Evolutionary conservation across 2,329 filamentous ascomycete genomes (phyloP).

Genomic region (Ophiocordyceps camponoti-leonardi): DNA sequence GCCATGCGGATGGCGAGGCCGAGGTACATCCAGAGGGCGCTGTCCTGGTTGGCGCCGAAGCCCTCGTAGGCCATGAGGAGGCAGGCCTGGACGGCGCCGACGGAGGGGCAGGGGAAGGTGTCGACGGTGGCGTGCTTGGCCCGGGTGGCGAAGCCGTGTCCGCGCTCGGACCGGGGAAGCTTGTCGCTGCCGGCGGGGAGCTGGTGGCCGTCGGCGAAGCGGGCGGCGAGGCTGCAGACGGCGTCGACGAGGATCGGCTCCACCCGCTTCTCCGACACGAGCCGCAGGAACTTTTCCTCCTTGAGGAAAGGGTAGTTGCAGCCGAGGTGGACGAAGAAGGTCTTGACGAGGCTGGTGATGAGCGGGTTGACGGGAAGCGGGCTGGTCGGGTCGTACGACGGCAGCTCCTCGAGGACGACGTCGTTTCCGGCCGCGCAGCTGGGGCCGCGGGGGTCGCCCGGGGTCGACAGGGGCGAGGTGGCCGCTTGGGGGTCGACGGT

Average conservation of each 20-base stretch:
- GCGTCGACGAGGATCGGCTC: conserved; percentile 78
- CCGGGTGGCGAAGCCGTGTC: conserved; percentile 61
- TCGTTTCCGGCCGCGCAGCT: conserved; percentile 25
- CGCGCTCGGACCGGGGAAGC: conserved; percentile 46
- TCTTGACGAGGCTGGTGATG: conserved; percentile 60
- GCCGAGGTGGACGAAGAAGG: conserved; percentile 67
- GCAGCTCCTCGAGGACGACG: conserved; percentile 35
- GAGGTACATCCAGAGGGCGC: conserved; percentile 85
- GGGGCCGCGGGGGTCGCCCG: conserved; percentile 17
- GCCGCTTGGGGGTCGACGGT: conserved; percentile 38
- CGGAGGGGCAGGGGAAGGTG: conserved; percentile 65
- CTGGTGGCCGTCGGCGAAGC: conserved; percentile 50
- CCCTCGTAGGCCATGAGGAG: conserved; percentile 76
- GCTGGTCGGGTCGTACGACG: conserved; percentile 62
- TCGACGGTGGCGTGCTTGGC: conserved; percentile 73
- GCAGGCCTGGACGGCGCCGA: conserved; percentile 71
- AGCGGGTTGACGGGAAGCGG: conserved; percentile 53
- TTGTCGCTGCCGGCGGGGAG: conserved; percentile 30
- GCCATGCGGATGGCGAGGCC: conserved; percentile 75
- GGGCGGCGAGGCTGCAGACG: conserved; percentile 64
- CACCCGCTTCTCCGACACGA: conserved; percentile 63
- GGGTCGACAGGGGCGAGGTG: conserved; percentile 28
- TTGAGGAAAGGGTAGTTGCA: conserved; percentile 77
- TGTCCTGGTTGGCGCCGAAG: conserved; percentile 77
- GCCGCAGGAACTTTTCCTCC: conserved; percentile 52